phyloP scores from a whole-genome alignment of 2,329 filamentous ascomycete genomes.

The Hypoxylon sp. region DNA sequence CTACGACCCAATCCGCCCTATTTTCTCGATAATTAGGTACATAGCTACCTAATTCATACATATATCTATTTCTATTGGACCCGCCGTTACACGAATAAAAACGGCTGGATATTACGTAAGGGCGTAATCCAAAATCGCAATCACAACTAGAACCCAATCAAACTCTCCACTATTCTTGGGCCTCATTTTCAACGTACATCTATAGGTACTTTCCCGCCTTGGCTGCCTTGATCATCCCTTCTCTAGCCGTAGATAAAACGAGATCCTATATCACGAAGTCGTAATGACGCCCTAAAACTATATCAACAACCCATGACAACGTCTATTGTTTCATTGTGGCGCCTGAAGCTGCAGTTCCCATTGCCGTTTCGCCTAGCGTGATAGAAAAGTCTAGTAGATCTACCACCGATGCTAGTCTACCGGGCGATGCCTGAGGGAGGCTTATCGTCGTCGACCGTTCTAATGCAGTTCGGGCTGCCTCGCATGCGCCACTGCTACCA shows the following conservation, averaged over 20 bases:
- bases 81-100: not conserved
- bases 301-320: not conserved
- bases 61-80: not conserved
- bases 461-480: constrained; percentile 1
- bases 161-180: not conserved
- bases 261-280: constrained; percentile 12
- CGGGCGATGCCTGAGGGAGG: not conserved
- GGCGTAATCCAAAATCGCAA: not conserved
- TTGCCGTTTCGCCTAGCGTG: constrained; percentile 5
- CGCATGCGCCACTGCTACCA: not conserved
- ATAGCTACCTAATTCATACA: not conserved
- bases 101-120: not conserved
- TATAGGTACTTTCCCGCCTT: not conserved
- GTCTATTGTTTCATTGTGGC: not conserved
- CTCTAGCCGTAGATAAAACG: not conserved
- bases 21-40: not conserved
- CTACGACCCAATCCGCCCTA: too few relatives aligned
- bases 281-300: not conserved
- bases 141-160: not conserved
- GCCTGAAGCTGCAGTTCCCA: not conserved
- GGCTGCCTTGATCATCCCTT: not conserved
- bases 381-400: constrained; percentile 1
- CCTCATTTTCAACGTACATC: not conserved
- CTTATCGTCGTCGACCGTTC: not conserved
- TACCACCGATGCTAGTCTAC: not conserved